Evolutionary conservation across 1,139 yeast species (phyloP).

Genomic region (Saccharomycopsis crataegensis): DNA sequence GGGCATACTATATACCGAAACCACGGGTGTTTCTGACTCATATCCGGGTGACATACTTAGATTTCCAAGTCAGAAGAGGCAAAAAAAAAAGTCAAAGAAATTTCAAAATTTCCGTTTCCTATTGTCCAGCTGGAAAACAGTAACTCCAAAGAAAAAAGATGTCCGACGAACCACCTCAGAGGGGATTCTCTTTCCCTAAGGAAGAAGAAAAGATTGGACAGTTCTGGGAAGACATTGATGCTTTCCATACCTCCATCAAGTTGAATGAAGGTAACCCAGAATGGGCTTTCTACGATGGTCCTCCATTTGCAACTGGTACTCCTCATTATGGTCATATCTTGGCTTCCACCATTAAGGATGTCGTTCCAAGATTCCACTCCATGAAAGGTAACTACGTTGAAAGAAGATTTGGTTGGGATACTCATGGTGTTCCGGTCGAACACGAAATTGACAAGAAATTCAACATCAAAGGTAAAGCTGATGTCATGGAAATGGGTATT

Average conservation of each 20-base stretch:
- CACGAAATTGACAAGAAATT: slow-evolving; percentile 97
- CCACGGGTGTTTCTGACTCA: no score
- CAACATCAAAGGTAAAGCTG: slow-evolving; percentile 88
- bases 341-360: slow-evolving; percentile 94
- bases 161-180: slow-evolving; percentile 13
- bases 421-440: slow-evolving; percentile 97
- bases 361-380: slow-evolving; percentile 94
- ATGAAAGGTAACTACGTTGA: slow-evolving; percentile 96
- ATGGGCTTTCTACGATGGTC: slow-evolving; percentile 95
- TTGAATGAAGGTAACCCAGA: slow-evolving; percentile 80
- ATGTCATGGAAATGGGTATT: slow-evolving; percentile 88
- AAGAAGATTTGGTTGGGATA: slow-evolving; percentile 99
- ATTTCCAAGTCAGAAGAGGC: no score
- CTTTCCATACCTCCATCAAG: slow-evolving; percentile 81
- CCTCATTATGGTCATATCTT: slow-evolving; percentile 98
- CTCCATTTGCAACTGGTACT: slow-evolving; percentile 98
- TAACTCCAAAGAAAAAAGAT: background rate
- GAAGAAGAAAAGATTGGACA: slow-evolving; percentile 80
- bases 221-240: slow-evolving; percentile 85
- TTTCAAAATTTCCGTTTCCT: no score
- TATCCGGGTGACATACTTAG: no score
- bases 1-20: no score
- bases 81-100: no score
- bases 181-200: slow-evolving; percentile 53
- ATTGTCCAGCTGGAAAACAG: no score